A percentile compares a stretch with the other conserved stretches of the same genome.
Evolutionary conservation across 2,329 filamentous ascomycete species (phyloP).

Genomic region (Erysiphe pulchra): DNA sequence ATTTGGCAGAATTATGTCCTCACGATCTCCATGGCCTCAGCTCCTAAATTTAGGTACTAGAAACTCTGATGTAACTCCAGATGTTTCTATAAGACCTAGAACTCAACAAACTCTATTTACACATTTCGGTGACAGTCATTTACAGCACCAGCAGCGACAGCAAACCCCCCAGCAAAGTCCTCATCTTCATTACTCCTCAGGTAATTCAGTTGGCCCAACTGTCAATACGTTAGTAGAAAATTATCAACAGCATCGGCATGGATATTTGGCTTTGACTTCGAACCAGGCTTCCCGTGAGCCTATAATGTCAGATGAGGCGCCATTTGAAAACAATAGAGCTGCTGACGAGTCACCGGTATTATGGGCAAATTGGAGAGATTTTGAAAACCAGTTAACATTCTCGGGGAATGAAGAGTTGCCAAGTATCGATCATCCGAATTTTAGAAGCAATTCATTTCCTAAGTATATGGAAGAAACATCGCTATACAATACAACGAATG

Average conservation of each 20-base stretch:
- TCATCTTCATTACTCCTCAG: conserved; percentile 13
- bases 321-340: conserved; percentile 31
- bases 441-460: conserved; percentile 42
- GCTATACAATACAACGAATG: conserved; percentile 50
- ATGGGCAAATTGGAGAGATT: conserved; percentile 58
- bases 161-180: conserved; percentile 9
- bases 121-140: conserved; percentile 17
- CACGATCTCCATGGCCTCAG: conserved; percentile 14
- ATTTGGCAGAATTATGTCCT: conserved; percentile 19
- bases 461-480: conserved; percentile 73
- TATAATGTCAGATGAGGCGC: conserved; percentile 31
- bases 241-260: conserved; percentile 13
- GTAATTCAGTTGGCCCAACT: conserved; percentile 13
- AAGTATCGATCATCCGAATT: conserved; percentile 20
- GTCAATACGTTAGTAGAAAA: conserved; percentile 10
- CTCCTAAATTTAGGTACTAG: conserved; percentile 13
- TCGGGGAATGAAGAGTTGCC: conserved; percentile 20
- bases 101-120: conserved; percentile 15
- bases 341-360: conserved; percentile 30
- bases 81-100: conserved; percentile 16
- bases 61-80: conserved; percentile 10
- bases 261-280: conserved; percentile 20
- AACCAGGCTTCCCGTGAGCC: conserved; percentile 35
- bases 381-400: conserved; percentile 39
- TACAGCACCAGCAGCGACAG: not conserved